Conservation (phyloP, 2,329 filamentous ascomycete species). For the Colletotrichum simmondsii region DNA sequence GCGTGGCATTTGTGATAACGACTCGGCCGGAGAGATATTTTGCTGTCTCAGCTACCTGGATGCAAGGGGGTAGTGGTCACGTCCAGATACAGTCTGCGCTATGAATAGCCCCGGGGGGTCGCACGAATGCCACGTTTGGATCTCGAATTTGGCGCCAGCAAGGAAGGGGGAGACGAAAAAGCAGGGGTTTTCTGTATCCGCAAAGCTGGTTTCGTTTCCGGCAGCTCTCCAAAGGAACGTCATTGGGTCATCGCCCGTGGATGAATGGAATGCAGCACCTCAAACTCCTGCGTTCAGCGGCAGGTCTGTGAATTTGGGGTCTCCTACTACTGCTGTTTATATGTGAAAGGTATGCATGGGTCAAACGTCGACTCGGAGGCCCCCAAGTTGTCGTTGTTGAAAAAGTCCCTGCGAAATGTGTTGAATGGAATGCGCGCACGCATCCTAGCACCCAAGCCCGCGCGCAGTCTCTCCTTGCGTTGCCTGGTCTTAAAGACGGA, state of each 20-base stretch:
- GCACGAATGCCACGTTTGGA: not conserved
- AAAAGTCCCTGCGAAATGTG: not conserved
- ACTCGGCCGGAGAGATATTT: not conserved
- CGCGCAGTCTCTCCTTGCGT: not conserved
- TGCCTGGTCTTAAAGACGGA: not conserved
- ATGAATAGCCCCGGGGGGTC: conserved; percentile 10
- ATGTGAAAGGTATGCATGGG: not conserved
- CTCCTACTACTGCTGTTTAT: not conserved
- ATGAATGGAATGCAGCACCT: not conserved
- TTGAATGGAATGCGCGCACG: conserved; percentile 10
- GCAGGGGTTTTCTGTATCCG: conserved; percentile 2
- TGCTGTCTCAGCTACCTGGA: not conserved
- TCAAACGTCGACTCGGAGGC: not conserved
- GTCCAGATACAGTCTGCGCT: not conserved
- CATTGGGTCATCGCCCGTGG: not conserved
- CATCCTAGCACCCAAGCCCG: conserved; percentile 10
- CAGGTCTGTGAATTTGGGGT: not conserved
- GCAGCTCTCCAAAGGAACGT: not conserved
- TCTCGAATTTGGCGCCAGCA: not conserved
- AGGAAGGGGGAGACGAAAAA: not conserved
- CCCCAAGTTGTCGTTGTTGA: not conserved
- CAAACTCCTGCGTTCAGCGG: not conserved
- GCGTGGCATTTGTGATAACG: not conserved
- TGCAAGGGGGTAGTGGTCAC: not conserved
- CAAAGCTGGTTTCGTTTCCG: conserved; percentile 20